Conservation (phyloP, 352 stramenopile species). For the Phytophthora ramorum region DNA sequence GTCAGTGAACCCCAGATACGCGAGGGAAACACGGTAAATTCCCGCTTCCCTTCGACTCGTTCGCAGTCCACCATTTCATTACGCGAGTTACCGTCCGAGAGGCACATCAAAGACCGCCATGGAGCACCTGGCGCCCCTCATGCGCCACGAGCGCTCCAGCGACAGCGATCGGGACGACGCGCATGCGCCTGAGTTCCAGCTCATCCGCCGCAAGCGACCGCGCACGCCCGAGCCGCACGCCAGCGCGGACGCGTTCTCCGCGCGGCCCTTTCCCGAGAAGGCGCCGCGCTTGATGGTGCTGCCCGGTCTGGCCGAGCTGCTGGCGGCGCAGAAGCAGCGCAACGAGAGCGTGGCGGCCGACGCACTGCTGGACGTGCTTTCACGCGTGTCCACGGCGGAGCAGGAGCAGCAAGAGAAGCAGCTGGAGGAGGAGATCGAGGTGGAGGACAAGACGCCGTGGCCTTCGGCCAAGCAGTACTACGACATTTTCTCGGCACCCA, state of each 20-base stretch:
- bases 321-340: slow-evolving; percentile 43
- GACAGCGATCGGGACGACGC: slow-evolving; percentile 18
- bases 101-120: slow-evolving; percentile 11
- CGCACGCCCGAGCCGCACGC: slow-evolving; percentile 33
- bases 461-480: slow-evolving; percentile 73
- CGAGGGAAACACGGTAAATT: slow-evolving; percentile 49
- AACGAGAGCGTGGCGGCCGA: slow-evolving; percentile 21
- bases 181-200: slow-evolving; percentile 29
- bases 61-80: slow-evolving; percentile 33
- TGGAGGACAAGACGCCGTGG: slow-evolving; percentile 82
- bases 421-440: slow-evolving; percentile 42
- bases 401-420: slow-evolving; percentile 17
- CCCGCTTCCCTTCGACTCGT: slow-evolving; percentile 7
- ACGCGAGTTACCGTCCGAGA: slow-evolving; percentile 28
- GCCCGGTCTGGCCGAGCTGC: slow-evolving; percentile 49
- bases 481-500: slow-evolving; percentile 52
- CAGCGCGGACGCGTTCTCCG: slow-evolving; percentile 3
- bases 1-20: slow-evolving; percentile 26
- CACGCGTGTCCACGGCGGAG: slow-evolving; percentile 21
- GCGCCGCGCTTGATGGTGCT: slow-evolving; percentile 40
- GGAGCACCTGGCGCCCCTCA: slow-evolving; percentile 27
- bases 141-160: slow-evolving; percentile 5
- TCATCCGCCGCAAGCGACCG: slow-evolving; percentile 57
- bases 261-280: slow-evolving; percentile 24
- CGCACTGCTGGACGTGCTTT: slow-evolving; percentile 24